Base-by-base conservation (phyloP, 2,329 filamentous ascomycete species). In the Diaporthe longicolla region DNA sequence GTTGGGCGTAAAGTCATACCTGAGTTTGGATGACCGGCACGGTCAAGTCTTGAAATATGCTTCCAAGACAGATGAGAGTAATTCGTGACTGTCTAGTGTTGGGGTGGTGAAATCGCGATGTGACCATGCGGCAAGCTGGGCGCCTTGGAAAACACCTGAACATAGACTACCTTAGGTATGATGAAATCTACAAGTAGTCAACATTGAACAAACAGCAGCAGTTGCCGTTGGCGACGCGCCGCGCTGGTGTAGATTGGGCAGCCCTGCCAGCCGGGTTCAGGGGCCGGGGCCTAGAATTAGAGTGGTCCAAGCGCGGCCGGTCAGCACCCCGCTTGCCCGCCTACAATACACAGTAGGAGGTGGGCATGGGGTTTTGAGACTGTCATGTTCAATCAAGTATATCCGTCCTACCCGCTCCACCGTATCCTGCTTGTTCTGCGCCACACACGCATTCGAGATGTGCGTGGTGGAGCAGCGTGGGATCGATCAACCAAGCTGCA, bases 261-360 rank as follows among this genome's bases (percentile, higher is more conserved):
- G 40, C 40, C 40, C 40, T 43, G 40, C 13, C 40, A 43, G 40
- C 40, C 35, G 19, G 68, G n/a, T 45, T 11, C 48, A 13, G 19
- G 57, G 45, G 26, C 57, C 54, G 45, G 26, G 65, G 63, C 13
- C 35, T 52, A 63, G 40, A 68, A 54, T 74, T 68, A 66, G 7
- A 69, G 61, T 72, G 73, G 73, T 72, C 73, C 61, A 69, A 72
- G 73, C 73, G 73, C n/a, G n/a, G n/a, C 37, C 4, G 15, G 40
- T 19, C 37, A 40, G 37, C 37, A 40, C 40, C 40, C 40, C 6
- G 10, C 37, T 3, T 11, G 37, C 37, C 37, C 2, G 15, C 21
- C 6, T n/a, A 10, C 45, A 21, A n/a, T 10, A 48, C 15, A 2
- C 9, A 19, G 45, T 48, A 48, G 19, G 19, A 21, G 10, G n/a